Evolutionary conservation across 768 basidiomycete species (phyloP), one percentile per base, ranked within the genome.

Genomic region (Boletus reticuloceps): DNA sequence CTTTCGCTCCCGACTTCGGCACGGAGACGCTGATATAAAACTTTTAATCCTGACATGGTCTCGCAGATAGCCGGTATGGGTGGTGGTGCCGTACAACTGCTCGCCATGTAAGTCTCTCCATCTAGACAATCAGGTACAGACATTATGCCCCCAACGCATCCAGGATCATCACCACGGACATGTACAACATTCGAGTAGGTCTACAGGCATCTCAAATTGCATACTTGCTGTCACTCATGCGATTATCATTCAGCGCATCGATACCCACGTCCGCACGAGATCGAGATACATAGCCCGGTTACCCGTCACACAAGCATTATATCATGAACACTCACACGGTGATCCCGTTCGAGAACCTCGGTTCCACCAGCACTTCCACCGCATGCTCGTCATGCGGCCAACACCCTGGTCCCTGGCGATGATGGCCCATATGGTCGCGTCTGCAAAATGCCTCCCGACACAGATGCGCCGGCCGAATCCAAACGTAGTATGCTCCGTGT

Each of bases 141-240:
- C 17, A 39, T 39, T n/a, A 39, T 20, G 3, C 13, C 34, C 34
- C 25, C 9, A 19, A 17, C 9, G 6, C 42, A 13, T 13, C 25
- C 16, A 65, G 64, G 62, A 65, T 65, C 9, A 12, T 65, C 20
- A 56, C 59, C 2, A 59, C 65, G 7, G 64, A 67, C 37, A 38
- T 65, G 59, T 65, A 67, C 17, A 48, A 8, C 12, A 54, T 64
- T 1, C 56, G 62, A 17, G 64, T 67, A 25, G 2, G 56, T 54
- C 34, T n/a, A 42, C 17, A 5, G n/a, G 5, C 22, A 11, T 47
- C 3, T 6, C 7, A 2, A 22, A 8, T 38, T n/a, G 6, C 14
- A 7, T 32, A 10, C 5, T 11, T 12, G n/a, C 3, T 8, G n/a
- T 51, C 51, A 25, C 12, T 42, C 13, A 53, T 31, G 14, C 4